Conservation (phyloP, 2,329 filamentous ascomycete genomes). For the Fusarium marasasianum region DNA sequence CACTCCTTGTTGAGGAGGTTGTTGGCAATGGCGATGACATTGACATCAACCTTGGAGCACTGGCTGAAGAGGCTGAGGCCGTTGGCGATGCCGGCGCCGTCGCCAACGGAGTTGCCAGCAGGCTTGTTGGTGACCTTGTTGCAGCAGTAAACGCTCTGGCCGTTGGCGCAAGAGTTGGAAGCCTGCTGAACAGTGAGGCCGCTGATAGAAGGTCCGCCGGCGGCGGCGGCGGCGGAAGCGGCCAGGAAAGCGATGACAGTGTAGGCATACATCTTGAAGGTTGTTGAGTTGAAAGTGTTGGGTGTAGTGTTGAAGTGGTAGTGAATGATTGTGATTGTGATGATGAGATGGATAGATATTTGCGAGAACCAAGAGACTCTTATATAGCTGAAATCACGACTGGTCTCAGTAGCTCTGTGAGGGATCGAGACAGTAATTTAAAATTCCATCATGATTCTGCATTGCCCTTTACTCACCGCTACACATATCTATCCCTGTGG, state of each 20-base stretch:
- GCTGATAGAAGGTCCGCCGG: neutral
- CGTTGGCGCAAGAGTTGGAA: neutral
- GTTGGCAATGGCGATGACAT: neutral
- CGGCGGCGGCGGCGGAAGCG: neutral
- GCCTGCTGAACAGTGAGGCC: neutral
- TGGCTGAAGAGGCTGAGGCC: neutral
- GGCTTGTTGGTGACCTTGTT: neutral
- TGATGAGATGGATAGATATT: neutral
- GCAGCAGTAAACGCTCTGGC: constrained; percentile 1
- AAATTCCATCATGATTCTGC: neutral
- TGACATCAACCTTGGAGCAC: neutral
- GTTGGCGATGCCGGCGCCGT: neutral
- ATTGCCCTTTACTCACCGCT: neutral
- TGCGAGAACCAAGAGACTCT: neutral
- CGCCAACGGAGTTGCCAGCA: neutral
- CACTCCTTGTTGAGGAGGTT: neutral
- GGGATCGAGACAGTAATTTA: neutral
- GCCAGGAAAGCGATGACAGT: constrained; percentile 5
- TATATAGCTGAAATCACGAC: neutral
- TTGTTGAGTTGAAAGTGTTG: neutral
- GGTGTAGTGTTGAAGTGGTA: neutral
- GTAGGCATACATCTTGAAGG: constrained; percentile 2
- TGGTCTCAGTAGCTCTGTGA: neutral
- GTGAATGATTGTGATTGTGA: neutral
- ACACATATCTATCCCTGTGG: neutral